Evolutionary conservation across 129 eudicot genomes (phyloP), one percentile per base, ranked within the genome.

Genomic region (Lactuca saligna): DNA sequence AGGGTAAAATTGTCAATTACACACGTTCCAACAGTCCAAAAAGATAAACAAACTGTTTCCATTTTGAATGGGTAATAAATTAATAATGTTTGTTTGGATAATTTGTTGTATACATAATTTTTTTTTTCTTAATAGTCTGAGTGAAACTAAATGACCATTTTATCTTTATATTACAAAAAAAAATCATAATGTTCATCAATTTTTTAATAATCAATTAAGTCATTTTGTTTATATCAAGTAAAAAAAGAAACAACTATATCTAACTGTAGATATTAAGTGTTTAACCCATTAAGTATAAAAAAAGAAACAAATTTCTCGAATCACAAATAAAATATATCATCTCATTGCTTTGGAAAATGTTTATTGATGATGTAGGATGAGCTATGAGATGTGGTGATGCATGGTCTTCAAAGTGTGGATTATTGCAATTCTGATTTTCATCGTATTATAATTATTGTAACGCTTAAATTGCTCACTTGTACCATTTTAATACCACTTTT

Each of bases 351-450:
- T 65, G 12, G 65, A 74, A 34, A 20, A 20, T 68, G 69, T 68
- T 61, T 64, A 75, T 49, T 63, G 42, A 58, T 65, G 13, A 56
- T 86, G 81, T 85, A 86, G 91, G 91, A 86, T 70, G 91, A 86
- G 78, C 83, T 86, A 31, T 86, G 79, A 80, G 59, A 68, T 54
- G 50, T 6, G 39, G 17, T 8, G 49, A 34, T 35, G 7, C 11
- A 34, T 35, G 65, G 41, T 17, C 10, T 29, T 31, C 7, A 13
- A 7, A 34, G 41, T 65, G 38, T 46, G 75, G 50, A 37, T 29
- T 38, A 44, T 44, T 31, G 48, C 20, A 8, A 29, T 56, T 68
- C 54, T 16, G 29, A 12, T 38, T 68, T 69, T 69, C 70, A 38
- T 54, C 8, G 14, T 75, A 42, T 60, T 59, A 66, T 65, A 59